These are phyloP conservation scores for Rubroboletus satanas DNA, from an alignment of 768 basidiomycete species.

Conservation along the genomic window DNA sequence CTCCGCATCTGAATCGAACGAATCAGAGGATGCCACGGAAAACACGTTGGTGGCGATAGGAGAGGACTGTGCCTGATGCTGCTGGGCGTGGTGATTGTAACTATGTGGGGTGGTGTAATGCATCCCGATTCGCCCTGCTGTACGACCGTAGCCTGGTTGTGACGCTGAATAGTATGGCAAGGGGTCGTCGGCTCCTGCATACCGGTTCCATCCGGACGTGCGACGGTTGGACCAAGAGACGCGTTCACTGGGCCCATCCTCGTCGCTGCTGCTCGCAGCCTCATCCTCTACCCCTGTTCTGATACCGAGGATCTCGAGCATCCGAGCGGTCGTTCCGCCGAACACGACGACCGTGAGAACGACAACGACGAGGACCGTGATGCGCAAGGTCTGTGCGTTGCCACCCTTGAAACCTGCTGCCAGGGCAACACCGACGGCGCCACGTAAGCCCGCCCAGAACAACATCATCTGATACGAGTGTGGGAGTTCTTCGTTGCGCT, in stretches of 20 bases:
- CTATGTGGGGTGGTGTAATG: conserved; percentile 47
- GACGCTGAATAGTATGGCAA: conserved; percentile 33
- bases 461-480: conserved; percentile 99
- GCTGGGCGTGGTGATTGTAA: conserved; percentile 60
- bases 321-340: conserved; percentile 94
- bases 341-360: conserved; percentile 93
- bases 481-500: conserved; percentile 85
- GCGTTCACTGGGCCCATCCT: conserved; percentile 39
- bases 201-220: conserved; percentile 41
- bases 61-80: conserved; percentile 11
- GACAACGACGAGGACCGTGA: conserved; percentile 92
- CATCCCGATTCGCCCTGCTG: conserved; percentile 47
- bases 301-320: conserved; percentile 97
- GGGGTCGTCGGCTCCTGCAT: conserved; percentile 44
- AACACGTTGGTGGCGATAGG: conserved; percentile 39
- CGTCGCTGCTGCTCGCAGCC: conserved; percentile 54
- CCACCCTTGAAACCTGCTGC: conserved; percentile 95
- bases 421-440: conserved; percentile 96
- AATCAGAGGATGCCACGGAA: conserved; percentile 72
- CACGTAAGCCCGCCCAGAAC: conserved; percentile 96
- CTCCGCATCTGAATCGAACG: conserved; percentile 73
- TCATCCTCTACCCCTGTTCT: conserved; percentile 94
- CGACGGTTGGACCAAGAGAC: conserved; percentile 34
- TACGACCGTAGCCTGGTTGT: conserved; percentile 27
- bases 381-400: conserved; percentile 86